Evolutionary conservation across 2,329 filamentous ascomycete genomes (phyloP).

Genomic region (Ophidiomyces ophidiicola): DNA sequence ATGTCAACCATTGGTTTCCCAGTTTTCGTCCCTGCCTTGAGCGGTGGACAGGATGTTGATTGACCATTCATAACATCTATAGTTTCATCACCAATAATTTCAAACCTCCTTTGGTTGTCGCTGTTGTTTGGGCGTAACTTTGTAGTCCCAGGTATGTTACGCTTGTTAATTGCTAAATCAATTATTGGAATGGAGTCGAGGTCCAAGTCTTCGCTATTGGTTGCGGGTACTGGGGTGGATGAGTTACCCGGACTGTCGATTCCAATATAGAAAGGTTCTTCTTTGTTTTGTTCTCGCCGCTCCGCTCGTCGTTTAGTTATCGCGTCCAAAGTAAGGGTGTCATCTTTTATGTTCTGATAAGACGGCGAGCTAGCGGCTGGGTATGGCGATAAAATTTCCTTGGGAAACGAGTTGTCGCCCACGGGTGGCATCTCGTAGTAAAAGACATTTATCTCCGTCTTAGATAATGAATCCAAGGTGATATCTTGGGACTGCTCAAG

Average conservation of each 20-base stretch:
- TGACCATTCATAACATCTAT: constrained; percentile 43
- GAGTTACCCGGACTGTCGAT: constrained; percentile 45
- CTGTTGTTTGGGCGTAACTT: constrained; percentile 16
- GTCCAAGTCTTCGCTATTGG: constrained; percentile 68
- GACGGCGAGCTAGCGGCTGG: constrained; percentile 21
- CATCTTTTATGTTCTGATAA: constrained; percentile 25
- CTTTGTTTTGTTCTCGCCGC: constrained; percentile 66
- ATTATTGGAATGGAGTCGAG: constrained; percentile 94
- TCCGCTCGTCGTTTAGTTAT: constrained; percentile 66
- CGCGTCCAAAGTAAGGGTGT: constrained; percentile 50
- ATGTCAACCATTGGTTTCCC: constrained; percentile 67
- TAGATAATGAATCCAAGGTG: constrained; percentile 40
- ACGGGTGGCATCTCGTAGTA: constrained; percentile 24
- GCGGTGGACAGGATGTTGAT: constrained; percentile 38
- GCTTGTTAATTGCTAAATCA: constrained; percentile 60
- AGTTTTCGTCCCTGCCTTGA: constrained; percentile 23
- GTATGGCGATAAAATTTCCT: constrained; percentile 17
- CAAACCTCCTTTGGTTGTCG: constrained; percentile 45
- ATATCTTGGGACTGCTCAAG: constrained; percentile 46
- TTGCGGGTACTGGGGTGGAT: constrained; percentile 66
- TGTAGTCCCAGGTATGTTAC: neutral
- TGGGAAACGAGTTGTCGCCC: constrained; percentile 17
- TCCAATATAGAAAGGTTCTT: constrained; percentile 91
- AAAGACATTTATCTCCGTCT: constrained; percentile 26
- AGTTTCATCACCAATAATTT: constrained; percentile 63